Evolutionary conservation across 2,329 filamentous ascomycete genomes (phyloP).

Genomic region (Fusarium longipes): DNA sequence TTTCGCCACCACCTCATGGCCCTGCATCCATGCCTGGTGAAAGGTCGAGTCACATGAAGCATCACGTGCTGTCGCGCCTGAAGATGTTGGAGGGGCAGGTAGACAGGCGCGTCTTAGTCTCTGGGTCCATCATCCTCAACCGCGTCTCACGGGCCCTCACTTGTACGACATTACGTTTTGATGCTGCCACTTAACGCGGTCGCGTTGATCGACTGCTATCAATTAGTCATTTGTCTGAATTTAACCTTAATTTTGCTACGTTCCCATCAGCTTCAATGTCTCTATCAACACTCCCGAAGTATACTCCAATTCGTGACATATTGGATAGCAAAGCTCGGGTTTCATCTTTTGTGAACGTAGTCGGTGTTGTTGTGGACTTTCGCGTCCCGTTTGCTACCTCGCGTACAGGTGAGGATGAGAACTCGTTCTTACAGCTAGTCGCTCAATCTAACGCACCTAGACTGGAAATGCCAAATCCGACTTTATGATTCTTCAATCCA

Average conservation of each 20-base stretch:
- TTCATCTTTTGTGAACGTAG: constrained; percentile 63
- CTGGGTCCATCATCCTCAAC: neutral
- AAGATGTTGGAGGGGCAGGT: constrained; percentile 1
- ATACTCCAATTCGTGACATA: constrained; percentile 54
- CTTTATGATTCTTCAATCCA: constrained; percentile 69
- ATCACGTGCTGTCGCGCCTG: constrained; percentile 46
- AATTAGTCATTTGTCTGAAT: neutral
- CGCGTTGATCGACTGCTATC: constrained; percentile 1
- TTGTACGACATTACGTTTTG: constrained; percentile 12
- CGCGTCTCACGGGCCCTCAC: constrained; percentile 30
- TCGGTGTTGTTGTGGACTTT: constrained; percentile 77
- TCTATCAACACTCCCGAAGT: constrained; percentile 40
- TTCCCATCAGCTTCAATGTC: constrained; percentile 11
- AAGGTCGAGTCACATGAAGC: constrained; percentile 30
- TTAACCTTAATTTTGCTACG: constrained; percentile 11
- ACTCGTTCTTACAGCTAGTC: neutral
- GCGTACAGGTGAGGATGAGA: constrained; percentile 60
- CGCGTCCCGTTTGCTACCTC: constrained; percentile 63
- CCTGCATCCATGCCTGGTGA: neutral
- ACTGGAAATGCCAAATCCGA: constrained; percentile 70
- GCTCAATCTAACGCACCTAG: constrained; percentile 50
- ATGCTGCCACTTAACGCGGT: constrained; percentile 8
- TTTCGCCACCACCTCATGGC: constrained; percentile 7
- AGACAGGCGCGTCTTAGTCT: constrained; percentile 25
- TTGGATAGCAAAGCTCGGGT: constrained; percentile 53